Percentiles rank a stretch among this genome's conserved stretches.
Conservation (phyloP, 1,284 basidiomycete species). For the Moesziomyces sp. region DNA sequence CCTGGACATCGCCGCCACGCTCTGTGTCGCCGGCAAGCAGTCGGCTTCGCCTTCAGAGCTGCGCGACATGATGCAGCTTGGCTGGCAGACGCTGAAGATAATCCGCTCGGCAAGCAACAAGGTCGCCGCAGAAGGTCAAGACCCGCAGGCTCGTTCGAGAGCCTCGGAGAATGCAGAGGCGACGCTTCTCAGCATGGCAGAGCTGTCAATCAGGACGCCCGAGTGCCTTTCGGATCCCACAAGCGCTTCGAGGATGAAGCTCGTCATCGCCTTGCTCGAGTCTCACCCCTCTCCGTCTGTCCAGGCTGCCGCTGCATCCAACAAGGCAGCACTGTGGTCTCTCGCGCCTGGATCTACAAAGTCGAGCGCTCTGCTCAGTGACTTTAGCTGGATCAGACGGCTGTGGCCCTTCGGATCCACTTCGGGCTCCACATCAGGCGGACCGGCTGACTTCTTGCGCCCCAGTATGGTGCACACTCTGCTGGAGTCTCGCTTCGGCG, state of each 20-base stretch:
- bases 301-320: constrained; percentile 30
- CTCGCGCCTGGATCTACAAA: constrained; percentile 11
- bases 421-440: constrained; percentile 12
- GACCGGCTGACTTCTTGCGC: constrained; percentile 39
- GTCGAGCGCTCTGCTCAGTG: constrained; percentile 22
- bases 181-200: constrained; percentile 24
- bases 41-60: constrained; percentile 26
- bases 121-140: constrained; percentile 7
- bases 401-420: constrained; percentile 17
- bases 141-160: background rate
- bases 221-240: constrained; percentile 10
- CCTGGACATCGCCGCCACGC: constrained; percentile 47
- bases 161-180: constrained; percentile 20
- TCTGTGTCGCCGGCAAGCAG: constrained; percentile 31
- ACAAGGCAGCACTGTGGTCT: constrained; percentile 33
- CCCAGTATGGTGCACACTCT: constrained; percentile 26
- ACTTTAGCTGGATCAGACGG: constrained; percentile 38
- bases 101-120: constrained; percentile 26
- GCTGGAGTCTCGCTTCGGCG: constrained; percentile 38
- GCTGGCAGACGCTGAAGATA: constrained; percentile 35
- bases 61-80: constrained; percentile 32
- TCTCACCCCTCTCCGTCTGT: constrained; percentile 13
- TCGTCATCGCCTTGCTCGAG: constrained; percentile 33
- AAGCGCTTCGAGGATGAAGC: constrained; percentile 15
- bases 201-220: constrained; percentile 29